Conservation (phyloP, 2,329 filamentous ascomycete genomes). For the Clonostachys rosea region DNA sequence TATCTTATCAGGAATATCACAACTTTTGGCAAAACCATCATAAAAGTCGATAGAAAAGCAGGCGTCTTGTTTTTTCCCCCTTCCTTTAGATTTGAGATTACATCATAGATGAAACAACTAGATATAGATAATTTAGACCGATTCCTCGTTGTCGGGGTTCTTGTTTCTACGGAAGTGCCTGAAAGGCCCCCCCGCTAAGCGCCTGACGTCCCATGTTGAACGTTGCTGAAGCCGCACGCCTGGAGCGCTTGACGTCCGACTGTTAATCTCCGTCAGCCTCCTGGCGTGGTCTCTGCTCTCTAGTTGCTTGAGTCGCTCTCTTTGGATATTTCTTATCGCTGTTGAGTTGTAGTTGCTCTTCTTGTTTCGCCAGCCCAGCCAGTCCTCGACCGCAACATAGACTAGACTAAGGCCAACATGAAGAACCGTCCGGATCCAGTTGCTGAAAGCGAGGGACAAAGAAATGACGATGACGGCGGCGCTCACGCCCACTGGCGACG, state of each 20-base stretch:
- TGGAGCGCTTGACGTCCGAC: conserved; percentile 1
- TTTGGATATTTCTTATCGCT: conserved; percentile 5
- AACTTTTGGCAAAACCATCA: neutral
- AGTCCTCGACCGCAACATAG: conserved; percentile 4
- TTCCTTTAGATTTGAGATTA: neutral
- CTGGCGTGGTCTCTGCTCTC: conserved; percentile 5
- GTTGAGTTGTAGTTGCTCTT: conserved; percentile 6
- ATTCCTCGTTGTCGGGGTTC: neutral
- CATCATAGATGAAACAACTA: too few species aligned
- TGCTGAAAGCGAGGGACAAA: conserved; percentile 11
- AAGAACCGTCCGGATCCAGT: conserved; percentile 10
- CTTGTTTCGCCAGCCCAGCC: conserved; percentile 6
- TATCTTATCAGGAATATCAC: conserved; percentile 23
- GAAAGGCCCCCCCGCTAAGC: neutral
- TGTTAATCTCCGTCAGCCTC: conserved; percentile 9
- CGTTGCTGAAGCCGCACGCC: neutral
- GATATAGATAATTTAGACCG: neutral
- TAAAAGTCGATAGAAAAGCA: conserved; percentile 1
- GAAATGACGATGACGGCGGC: conserved; percentile 9
- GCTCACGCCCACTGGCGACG: conserved; percentile 7
- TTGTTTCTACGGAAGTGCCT: neutral
- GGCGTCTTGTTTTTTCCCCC: neutral
- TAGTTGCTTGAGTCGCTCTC: conserved; percentile 5
- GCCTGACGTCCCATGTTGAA: conserved; percentile 5
- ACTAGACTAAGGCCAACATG: conserved; percentile 4